Base-by-base conservation (phyloP, 2,329 filamentous ascomycete species). In the Cladophialophora yegresii region DNA sequence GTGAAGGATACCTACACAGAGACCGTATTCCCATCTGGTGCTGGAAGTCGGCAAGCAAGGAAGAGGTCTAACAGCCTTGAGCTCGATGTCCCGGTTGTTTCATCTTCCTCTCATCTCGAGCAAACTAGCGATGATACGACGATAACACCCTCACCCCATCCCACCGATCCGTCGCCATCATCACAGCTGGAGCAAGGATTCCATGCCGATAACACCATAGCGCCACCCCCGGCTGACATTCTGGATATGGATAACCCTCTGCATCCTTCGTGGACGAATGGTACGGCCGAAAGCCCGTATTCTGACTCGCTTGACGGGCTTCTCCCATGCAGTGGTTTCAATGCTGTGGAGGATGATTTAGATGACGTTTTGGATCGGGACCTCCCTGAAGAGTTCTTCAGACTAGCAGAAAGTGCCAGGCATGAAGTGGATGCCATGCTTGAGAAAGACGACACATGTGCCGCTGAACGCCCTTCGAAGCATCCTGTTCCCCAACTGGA, bases 401-500 rank as follows among this genome's bases (percentile, higher is more conserved):
- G 20, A 28, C 32, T 56, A 20, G 30, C 23, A 9, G 50, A 64
- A 2, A 30, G 12, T 12, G 61, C 61, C 10, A 36, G 22, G 12
- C 5, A 55, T 22, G 53, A 64, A 8, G 54, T 56, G 32, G 43
- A 53, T 33, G 28, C 10, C 16, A 51, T 23, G 28, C 33, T 64
- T 23, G 47, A 43, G 26, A 8, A 50, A 22, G 57, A 53, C n/a
- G 53, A 28, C 20, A 36, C 28, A 28, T 20, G n/a, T 45, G n/a
- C 28, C 20, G 22, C 32, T 9, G 45, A 30, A 23, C 40, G 43
- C 6, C 26, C n/a, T 26, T 33, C 49, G n/a, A 62, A 62, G 47
- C 23, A 50, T 20, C 30, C 57, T 22, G 58, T 61, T 13, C 62
- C 53, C 4, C 6, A 26, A 20, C 32, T 64, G 36, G 57, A 61